Evolutionary conservation across 192 early-diverging fungal genomes (phyloP).

Genomic region (Coemansia guatemalensis): DNA sequence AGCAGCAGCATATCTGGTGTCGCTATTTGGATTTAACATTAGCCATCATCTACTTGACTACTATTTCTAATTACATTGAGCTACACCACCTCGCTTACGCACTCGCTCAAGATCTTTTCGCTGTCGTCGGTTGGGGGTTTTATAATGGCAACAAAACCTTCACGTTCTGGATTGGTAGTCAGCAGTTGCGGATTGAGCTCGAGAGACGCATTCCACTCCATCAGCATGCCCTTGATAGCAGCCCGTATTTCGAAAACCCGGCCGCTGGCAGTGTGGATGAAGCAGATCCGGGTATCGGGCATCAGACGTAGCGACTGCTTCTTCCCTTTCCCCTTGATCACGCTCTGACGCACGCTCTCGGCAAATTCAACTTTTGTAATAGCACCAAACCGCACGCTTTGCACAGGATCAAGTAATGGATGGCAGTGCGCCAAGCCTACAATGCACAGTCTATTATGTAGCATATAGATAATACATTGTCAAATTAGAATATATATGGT

Average conservation of each 20-base stretch:
- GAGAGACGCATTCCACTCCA: constrained; percentile 46
- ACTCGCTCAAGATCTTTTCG: constrained; percentile 29
- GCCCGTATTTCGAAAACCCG: constrained; percentile 29
- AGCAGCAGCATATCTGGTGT: constrained; percentile 59
- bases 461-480: neutral
- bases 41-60: constrained; percentile 69
- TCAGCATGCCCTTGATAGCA: constrained; percentile 33
- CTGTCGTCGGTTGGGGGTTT: constrained; percentile 36
- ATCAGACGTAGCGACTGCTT: constrained; percentile 37
- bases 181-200: constrained; percentile 24
- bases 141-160: constrained; percentile 37
- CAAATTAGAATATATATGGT: no score
- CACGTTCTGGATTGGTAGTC: neutral
- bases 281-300: constrained; percentile 41
- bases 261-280: constrained; percentile 16
- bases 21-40: constrained; percentile 75
- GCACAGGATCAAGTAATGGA: constrained; percentile 21
- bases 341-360: constrained; percentile 21
- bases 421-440: constrained; percentile 32
- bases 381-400: constrained; percentile 5
- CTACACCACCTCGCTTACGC: constrained; percentile 7
- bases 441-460: constrained; percentile 25
- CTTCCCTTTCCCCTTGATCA: constrained; percentile 46
- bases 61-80: constrained; percentile 62
- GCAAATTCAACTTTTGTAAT: constrained; percentile 26